Evolutionary conservation across 83 land plant genomes (phyloP), one percentile per base, ranked within the genome.

Genomic region (Thuja plicata): DNA sequence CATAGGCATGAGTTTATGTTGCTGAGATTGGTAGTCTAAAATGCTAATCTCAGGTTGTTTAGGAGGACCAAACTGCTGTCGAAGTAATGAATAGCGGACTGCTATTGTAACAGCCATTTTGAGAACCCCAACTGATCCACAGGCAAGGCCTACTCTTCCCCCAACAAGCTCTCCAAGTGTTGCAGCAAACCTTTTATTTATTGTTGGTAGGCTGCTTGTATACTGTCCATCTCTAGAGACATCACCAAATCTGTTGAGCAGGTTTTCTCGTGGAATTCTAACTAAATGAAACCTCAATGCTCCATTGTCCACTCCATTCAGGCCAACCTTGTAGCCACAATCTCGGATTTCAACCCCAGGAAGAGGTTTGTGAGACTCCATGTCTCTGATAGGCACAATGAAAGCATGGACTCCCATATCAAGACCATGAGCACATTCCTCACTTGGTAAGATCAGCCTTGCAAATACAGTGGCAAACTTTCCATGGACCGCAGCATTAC

Each of bases 401-500:
- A 98, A 98, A 10, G 99, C 97, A 92, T 98, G 99, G 55, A 97
- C 94, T 34, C 99, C 99, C 99, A 97, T 97, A 88, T 98, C 98
- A 40, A 90, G 76, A 78, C 88, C 90, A 32, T 89, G 91, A 87
- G 90, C 89, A 55, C 91, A 71, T 35, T 92, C 94, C 70, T 93
- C 93, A 43, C 94, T 92, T 54, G 99, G 99, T 88, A 98, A 90
- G 40, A 93, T 89, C 32, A 98, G 91, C 89, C 89, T 92, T 16
- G 99, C 97, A 94, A 98, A 98, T 40, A 98, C 99, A 66, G 96
- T 91, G 27, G 99, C 99, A 93, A 98, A 98, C 91, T 98, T 97
- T 19, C 99, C 99, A 93, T 98, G 99, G 27, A 93, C 94, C 84
- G 99, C 99, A 76, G 99, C 99, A 93, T 98, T 98, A 16, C 99